Base-by-base conservation (phyloP, 306 rosid genomes). In the Trichosanthes truncata region DNA sequence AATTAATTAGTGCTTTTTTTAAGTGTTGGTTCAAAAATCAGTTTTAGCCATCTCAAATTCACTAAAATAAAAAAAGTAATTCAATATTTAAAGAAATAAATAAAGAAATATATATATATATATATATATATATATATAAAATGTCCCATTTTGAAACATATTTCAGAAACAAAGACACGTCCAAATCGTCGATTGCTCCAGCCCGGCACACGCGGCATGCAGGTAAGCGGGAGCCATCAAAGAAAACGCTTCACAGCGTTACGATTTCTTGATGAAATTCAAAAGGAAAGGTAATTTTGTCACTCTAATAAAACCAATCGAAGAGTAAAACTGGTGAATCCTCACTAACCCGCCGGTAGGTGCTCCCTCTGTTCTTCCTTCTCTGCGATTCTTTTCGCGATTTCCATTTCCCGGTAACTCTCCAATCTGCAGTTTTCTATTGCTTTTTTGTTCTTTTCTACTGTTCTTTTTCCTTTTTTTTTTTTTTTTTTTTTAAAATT, bases 221-320 rank as follows among this genome's bases (percentile, higher is more conserved):
- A 74, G 78, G 61, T 74, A 17, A 15, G 78, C 60, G 43, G 78
- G 60, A 25, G 60, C 78, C 21, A 74, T 74, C 78, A 49, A 74
- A 43, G 49, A 29, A 69, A 43, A 41, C 53, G 76, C 76, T n/a
- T 35, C 76, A 20, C 21, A 67, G 25, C 53, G 15, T 41, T 69
- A 21, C 35, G 43, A 29, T 23, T 26, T 25, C 36, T 72, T 53
- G 4, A 73, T 26, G 78, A 82, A 84, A 55, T 41, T 73, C 45
- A 59, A 77, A 40, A 46, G 6, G 46, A 35, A 66, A 75, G 21
- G 86, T 41, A 86, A 81, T 74, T 84, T 80, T 20, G 84, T 86
- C 84, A 63, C 15, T 71, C 20, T 35, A 60, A 73, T 73, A 29
- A 55, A 46, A 46, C 25, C 59, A 79, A 31, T 45, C 43, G 4